Evolutionary conservation across 345 rosid genomes (phyloP), one percentile per base, ranked within the genome.

Genomic region (Tarenaya hassleriana): DNA sequence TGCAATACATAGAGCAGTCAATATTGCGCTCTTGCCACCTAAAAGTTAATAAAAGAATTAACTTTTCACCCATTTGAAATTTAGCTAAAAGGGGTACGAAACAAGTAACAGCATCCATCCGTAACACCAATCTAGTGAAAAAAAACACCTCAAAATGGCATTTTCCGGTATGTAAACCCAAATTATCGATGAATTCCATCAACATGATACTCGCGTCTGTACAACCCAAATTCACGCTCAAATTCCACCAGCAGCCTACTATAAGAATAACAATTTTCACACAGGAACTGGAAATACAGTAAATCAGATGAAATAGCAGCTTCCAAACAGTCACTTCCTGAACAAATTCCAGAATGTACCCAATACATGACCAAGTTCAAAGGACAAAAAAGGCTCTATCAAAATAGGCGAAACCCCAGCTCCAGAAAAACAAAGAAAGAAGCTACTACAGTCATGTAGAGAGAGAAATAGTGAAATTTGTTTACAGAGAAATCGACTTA

Each of bases 21-120:
- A 60, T 46, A 91, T 76, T 8, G 95, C 96, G 67, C 98, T 87
- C 67, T 91, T 91, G 10, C 98, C 96, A 64, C 98, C 98, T 86
- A 71, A 13, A 57, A 49, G 5, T 39, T 32, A 18, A 34, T 41
- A 59, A 48, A 34, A 1, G 57, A 2, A 14, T 39, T 52, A 37
- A 41, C 48, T 47, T 15, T 21, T 44, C 34, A 13, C 14, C 47
- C 31, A 10, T 32, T 42, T 0, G n/a, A 15, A 12, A 41, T 16
- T 0, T 34, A 18, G 27, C 29, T 3, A 47, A 15, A 47, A 7
- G 15, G 5, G 29, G 5, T 24, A 24, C 29, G 2, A 5, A 24
- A 24, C 29, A 5, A 24, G 29, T 24, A 24, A 24, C 29, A 24
- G 29, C 29, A 24, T 24, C 29, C 29, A 24, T 2, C 29, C 2